Evolutionary conservation across 2,329 filamentous ascomycete genomes (phyloP).

Genomic region (Colletotrichum limetticola): DNA sequence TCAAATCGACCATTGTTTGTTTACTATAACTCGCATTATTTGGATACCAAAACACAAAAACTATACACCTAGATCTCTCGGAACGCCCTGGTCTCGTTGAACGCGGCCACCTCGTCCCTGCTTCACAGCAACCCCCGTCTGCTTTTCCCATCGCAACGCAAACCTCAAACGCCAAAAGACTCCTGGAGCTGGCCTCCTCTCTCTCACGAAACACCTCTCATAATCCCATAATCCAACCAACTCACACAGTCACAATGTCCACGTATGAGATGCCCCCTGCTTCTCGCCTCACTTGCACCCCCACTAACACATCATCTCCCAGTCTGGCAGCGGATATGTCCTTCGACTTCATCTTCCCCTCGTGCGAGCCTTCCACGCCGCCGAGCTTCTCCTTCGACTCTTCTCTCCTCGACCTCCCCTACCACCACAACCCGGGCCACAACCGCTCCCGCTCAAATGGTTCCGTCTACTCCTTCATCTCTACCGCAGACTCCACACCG

Average conservation of each 20-base stretch:
- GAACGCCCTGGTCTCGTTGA: constrained; percentile 37
- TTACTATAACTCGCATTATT: constrained; percentile 22
- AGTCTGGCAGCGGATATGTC: constrained; percentile 72
- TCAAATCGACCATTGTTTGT: background rate
- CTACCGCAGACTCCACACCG: constrained; percentile 62
- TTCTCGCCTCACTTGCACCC: constrained; percentile 35
- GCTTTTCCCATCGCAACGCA: constrained; percentile 27
- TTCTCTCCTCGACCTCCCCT: constrained; percentile 66
- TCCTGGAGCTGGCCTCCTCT: constrained; percentile 36
- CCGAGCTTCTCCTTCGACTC: constrained; percentile 67
- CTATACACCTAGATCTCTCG: constrained; percentile 38
- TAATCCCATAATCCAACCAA: constrained; percentile 36
- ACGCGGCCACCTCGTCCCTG: constrained; percentile 35
- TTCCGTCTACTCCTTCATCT: constrained; percentile 76
- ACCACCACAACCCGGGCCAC: constrained; percentile 58
- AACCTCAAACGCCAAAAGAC: background rate
- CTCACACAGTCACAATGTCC: constrained; percentile 50
- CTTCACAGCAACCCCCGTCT: constrained; percentile 37
- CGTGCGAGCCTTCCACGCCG: constrained; percentile 62
- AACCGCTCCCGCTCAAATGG: constrained; percentile 72
- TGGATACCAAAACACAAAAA: constrained; percentile 28
- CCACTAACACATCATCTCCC: constrained; percentile 40
- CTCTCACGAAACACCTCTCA: constrained; percentile 5
- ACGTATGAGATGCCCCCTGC: constrained; percentile 45
- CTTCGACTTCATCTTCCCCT: constrained; percentile 70